Evolutionary conservation across 352 stramenopile species (phyloP), one percentile per base, ranked within the genome.

Genomic region (Phytophthora vignae): DNA sequence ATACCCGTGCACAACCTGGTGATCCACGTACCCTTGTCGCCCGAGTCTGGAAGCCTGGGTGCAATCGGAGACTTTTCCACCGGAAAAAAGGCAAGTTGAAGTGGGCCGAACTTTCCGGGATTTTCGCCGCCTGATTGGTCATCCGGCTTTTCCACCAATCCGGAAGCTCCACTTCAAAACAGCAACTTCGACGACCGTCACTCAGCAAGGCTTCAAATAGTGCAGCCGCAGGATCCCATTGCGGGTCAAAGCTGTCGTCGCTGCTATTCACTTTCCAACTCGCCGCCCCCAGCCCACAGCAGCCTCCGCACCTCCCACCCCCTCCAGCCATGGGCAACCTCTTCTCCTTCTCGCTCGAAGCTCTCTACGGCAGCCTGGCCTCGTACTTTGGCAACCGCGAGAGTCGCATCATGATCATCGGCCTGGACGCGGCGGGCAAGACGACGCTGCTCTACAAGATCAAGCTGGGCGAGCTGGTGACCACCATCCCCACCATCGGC

Each of bases 391-490:
- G 71, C 55, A 70, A 76, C 74, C 74, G 67, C 29, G 67, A 84
- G 46, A 81, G 74, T 22, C 78, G 78, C 74, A 82, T 87, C 62
- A 68, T 99, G 55, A 98, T 99, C 81, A 85, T 98, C n/a, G 92
- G 92, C 1, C 84, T 98, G 12, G 97, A 99, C 80, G 95, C 92
- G 22, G 97, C 96, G 21, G 97, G 96, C 76, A 99, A 99, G 85
- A 99, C 97, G 1, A 99, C 97, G 33, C 96, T 99, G 68, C 88
- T 99, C 10, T 94, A 97, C 82, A 86, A 89, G 60, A 84, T 97
- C 64, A 93, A 97, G 66, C 73, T 97, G 25, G 87, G 84, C 11
- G 84, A 94, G 55, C 21, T 82, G 5, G 64, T 96, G 22, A 85
- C 76, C 3, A 94, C 88, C 49, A 87, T 94, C 56, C 82, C 88